Base-by-base conservation (phyloP, 2,329 filamentous ascomycete species). In the Geoglossum cookeanum region DNA sequence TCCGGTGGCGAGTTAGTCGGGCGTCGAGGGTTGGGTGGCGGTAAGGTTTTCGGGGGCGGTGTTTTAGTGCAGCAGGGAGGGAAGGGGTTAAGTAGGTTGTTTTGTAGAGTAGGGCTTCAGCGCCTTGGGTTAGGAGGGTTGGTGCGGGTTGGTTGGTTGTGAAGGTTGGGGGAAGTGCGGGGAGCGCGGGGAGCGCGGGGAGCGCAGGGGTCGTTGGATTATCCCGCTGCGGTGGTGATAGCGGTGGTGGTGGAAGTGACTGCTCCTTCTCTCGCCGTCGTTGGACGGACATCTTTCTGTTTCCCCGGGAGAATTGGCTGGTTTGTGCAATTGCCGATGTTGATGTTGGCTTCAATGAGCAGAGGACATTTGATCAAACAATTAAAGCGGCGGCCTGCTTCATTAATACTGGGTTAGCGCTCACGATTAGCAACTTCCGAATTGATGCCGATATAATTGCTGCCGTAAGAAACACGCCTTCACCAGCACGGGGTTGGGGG, bases 91-190 rank as follows among this genome's bases (percentile, higher is more conserved):
- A 82, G 72, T 87, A 94, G 57, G 80, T 83, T 17, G 87, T 91
- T 69, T 82, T 84, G 79, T 94, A 97, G 67, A 98, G 80, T 62
- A 91, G 87, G 59, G 87, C 90, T 79, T 98, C 92, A 67, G 92
- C 92, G 71, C 92, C 92, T 76, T 97, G 92, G 58, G 87, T 84
- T 64, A 97, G 80, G 65, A 95, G 85, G 54, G 68, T 70, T 61
- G 87, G 81, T 54, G 78, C 70, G 63, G 79, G 74, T 60, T 78
- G 73, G 22, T 22, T 22, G 67, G 49, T 17, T 4, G 32, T 32
- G 49, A 53, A 53, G 32, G 30, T 37, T 37, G 30, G n/a, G 1
- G 49, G 49, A 6, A 53, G 30, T 4, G 49, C 13, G 15, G 49
- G 49, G 49, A 53, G 39, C 6, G 39, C 39, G 39, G 39, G 49